Base-by-base conservation (phyloP, 192 early-diverging fungal genomes). In the Spinellus fusiger region DNA sequence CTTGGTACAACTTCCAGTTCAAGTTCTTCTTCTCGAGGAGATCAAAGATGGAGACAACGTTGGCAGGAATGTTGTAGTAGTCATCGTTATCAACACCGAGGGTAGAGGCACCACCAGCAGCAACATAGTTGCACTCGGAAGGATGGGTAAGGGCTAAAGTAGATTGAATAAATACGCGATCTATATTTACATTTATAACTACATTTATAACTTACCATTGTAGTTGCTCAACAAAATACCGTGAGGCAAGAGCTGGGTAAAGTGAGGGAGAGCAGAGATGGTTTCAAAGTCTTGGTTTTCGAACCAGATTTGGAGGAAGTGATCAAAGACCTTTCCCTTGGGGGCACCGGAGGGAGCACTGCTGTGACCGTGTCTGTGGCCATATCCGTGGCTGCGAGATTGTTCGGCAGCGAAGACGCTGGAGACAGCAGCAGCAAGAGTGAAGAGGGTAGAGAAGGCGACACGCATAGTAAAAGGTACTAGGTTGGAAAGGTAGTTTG, bases 61-160 rank as follows among this genome's bases (percentile, higher is more conserved):
- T 53, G n/a, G 65, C 52, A 47, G 65, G 68, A 31, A 87, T 53
- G 60, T 68, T 72, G 69, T 69, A 65, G 33, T 66, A 67, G 10
- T 23, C 44, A 69, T 85, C 80, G 38, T 75, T 64, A 13, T 44
- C 50, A 49, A 74, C 66, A 26, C 82, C 81, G 53, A 71, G 65
- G 54, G 66, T 71, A 56, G 61, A 66, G 28, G 81, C 81, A 40
- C 57, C 70, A 47, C 77, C 73, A 34, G 83, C 73, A 27, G 81
- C 84, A 56, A 89, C 63, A 70, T 90, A 91, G 73, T 91, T 91
- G 56, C 85, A 85, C 66, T 90, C 79, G 37, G 84, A 86, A 13
- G 86, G 86, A 62, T 87, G 85, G 27, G 69, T 70, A 25, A 70
- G 37, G 15, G 62, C 66, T 59, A 58, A 15, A n/a, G n/a, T 49